Percentiles rank a stretch among this genome's conserved stretches.
These are phyloP conservation scores for Licmophora abbreviata DNA, from an alignment of 108 stramenopile species.

Conservation along the genomic window DNA sequence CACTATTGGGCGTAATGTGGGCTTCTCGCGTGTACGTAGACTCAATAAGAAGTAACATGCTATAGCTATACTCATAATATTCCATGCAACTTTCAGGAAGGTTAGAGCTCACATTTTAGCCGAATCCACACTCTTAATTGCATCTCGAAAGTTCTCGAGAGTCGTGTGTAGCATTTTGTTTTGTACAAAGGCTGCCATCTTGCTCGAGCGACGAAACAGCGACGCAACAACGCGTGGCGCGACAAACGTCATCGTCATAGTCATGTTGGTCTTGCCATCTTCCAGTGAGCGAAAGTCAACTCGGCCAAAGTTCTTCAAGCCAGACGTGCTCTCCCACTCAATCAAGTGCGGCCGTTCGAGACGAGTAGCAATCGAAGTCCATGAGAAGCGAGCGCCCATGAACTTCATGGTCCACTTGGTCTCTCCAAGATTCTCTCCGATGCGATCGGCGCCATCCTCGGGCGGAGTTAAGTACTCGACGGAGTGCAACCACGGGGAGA, in stretches of 20 bases:
- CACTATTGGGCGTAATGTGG: conserved; percentile 77
- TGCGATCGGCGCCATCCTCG: conserved; percentile 5
- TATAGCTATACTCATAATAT: background rate
- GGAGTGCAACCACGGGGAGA: conserved; percentile 61
- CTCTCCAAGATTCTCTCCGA: conserved; percentile 8
- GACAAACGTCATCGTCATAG: conserved; percentile 46
- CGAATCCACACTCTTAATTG: conserved; percentile 19
- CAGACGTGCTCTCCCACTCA: conserved; percentile 64
- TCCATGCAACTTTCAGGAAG: too few relatives aligned
- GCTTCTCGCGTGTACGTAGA: background rate
- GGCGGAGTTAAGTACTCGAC: conserved; percentile 38
- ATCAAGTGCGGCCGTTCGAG: conserved; percentile 47
- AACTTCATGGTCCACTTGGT: conserved; percentile 67
- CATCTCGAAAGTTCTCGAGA: conserved; percentile 54
- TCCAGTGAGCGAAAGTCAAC: conserved; percentile 28
- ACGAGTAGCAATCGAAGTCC: conserved; percentile 41
- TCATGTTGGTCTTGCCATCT: conserved; percentile 36
- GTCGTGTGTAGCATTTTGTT: conserved; percentile 50
- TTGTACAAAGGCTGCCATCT: conserved; percentile 42
- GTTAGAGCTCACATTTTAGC: background rate
- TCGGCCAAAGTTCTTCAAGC: conserved; percentile 56
- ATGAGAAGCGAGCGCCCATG: conserved; percentile 54
- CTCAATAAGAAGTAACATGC: background rate
- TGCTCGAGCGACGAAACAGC: conserved; percentile 39
- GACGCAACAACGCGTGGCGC: conserved; percentile 44